Conservation (phyloP, 2,329 filamentous ascomycete species). For the Coniochaeta prunicola region DNA sequence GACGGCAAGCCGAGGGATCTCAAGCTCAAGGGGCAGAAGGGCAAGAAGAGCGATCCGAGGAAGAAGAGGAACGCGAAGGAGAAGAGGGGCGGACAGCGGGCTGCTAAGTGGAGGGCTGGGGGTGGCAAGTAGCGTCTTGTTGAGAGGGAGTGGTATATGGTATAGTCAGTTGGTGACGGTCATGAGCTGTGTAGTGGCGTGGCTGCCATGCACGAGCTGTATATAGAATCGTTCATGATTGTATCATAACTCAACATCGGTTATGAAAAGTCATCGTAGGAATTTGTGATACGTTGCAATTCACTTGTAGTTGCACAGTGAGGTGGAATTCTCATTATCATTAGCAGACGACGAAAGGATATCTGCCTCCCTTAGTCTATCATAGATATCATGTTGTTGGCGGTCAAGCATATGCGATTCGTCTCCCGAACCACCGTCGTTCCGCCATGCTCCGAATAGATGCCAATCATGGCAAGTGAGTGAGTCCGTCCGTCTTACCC, state of each 20-base stretch:
- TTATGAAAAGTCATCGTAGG: too few species aligned
- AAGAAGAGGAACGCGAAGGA: constrained; percentile 24
- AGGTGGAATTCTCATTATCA: background rate
- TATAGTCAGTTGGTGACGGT: background rate
- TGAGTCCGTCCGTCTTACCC: background rate
- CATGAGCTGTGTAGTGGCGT: background rate
- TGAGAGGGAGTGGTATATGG: background rate
- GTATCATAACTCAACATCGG: too few species aligned
- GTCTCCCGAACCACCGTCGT: background rate
- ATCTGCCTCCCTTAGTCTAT: background rate
- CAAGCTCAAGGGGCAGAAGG: constrained; percentile 40
- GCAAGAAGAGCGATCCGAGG: constrained; percentile 35
- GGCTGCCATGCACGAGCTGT: background rate
- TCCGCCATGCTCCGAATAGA: background rate
- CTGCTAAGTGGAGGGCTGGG: constrained; percentile 12
- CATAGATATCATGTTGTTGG: background rate
- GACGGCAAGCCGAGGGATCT: constrained; percentile 57
- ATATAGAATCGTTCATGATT: too few species aligned
- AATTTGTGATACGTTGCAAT: too few species aligned
- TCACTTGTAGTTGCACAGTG: background rate
- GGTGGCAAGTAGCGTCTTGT: constrained; percentile 4
- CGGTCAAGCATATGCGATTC: background rate
- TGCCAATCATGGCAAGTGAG: background rate
- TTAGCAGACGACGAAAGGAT: background rate
- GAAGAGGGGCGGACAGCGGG: constrained; percentile 8